Conservation (phyloP, 1,139 yeast species). For the Yamadazyma membranifaciens region DNA sequence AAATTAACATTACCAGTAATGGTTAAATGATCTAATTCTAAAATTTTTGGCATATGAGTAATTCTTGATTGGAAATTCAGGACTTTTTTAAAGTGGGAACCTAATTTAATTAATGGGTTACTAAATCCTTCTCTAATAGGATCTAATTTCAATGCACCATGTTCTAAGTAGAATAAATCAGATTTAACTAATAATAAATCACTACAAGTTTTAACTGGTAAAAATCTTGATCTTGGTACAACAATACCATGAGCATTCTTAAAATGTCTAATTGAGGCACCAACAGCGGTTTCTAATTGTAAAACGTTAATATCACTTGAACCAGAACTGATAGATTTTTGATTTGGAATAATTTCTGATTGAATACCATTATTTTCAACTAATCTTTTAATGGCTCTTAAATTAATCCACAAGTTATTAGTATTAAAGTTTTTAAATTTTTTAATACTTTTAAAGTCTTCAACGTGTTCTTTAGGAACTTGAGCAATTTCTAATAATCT, state of each 20-base stretch:
- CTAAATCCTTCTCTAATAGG: constrained; percentile 82
- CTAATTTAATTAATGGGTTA: constrained; percentile 93
- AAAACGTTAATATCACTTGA: constrained; percentile 78
- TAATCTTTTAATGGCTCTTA: constrained; percentile 89
- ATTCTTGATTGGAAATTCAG: constrained; percentile 86
- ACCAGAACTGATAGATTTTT: constrained; percentile 77
- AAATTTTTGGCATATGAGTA: constrained; percentile 92
- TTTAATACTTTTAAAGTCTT: constrained; percentile 96
- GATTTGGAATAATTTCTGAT: constrained; percentile 94
- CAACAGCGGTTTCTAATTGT: constrained; percentile 97
- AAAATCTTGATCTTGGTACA: constrained; percentile 95
- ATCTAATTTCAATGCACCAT: constrained; percentile 86
- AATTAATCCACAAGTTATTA: constrained; percentile 95
- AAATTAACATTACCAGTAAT: constrained; percentile 94
- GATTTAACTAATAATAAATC: constrained; percentile 93
- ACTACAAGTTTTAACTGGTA: constrained; percentile 97
- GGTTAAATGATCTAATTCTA: constrained; percentile 95
- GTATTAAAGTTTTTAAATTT: constrained; percentile 98
- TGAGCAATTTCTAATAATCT: constrained; percentile 96
- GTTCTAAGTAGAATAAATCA: constrained; percentile 88
- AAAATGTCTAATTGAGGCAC: constrained; percentile 98
- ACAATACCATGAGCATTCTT: constrained; percentile 96
- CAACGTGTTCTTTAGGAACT: constrained; percentile 98
- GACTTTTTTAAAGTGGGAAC: constrained; percentile 95
- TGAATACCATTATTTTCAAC: constrained; percentile 81